These are phyloP conservation scores for Chamaecyparis obtusa DNA, from an alignment of 75 land plant genomes.

Conservation along the genomic window DNA sequence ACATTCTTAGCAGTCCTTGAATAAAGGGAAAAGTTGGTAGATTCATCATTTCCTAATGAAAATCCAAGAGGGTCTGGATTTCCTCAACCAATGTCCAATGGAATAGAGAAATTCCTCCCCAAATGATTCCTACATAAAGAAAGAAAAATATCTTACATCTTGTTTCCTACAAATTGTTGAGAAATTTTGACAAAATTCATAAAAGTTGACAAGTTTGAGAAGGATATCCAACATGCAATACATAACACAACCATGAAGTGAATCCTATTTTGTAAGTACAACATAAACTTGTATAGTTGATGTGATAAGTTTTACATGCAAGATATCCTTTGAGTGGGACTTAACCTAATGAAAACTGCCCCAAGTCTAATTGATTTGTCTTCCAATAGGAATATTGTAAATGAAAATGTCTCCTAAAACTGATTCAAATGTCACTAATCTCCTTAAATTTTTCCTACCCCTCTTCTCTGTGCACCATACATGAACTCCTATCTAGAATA, in stretches of 20 bases:
- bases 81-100: constrained; percentile 70
- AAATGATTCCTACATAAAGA: constrained; percentile 38
- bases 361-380: not conserved
- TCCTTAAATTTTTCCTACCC: too few relatives aligned
- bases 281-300: not conserved
- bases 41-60: constrained; percentile 36
- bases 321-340: not conserved
- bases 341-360: not conserved
- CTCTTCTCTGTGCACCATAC: too few relatives aligned
- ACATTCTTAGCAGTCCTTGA: constrained; percentile 74
- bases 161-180: not conserved
- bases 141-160: not conserved
- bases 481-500: too few relatives aligned
- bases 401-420: not conserved
- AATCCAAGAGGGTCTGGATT: constrained; percentile 65
- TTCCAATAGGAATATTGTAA: not conserved
- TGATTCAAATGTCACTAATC: too few relatives aligned
- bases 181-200: not conserved
- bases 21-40: constrained; percentile 70
- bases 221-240: not conserved
- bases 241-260: not conserved
- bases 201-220: not conserved
- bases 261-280: not conserved
- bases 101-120: constrained; percentile 62
- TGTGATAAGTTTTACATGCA: not conserved